phyloP scores from a whole-genome alignment of 2,329 filamentous ascomycete genomes.

The Incumbomyces lentus region DNA sequence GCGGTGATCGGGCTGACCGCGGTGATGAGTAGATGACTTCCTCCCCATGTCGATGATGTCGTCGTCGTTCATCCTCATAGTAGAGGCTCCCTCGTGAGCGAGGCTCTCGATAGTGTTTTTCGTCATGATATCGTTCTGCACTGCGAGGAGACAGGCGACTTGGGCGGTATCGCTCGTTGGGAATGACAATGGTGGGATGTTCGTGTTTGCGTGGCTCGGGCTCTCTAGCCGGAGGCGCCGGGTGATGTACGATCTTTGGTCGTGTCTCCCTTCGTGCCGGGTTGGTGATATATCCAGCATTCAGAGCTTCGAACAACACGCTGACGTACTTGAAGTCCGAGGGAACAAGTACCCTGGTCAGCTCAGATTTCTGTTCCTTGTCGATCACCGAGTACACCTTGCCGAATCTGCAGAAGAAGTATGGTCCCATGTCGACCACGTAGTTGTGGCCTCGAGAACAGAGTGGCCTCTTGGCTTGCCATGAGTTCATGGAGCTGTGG shows the following conservation, averaged over 20 bases:
- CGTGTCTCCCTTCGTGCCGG: not conserved
- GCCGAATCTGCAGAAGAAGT: conserved; percentile 3
- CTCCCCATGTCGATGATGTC: conserved; percentile 2
- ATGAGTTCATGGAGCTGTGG: conserved; percentile 2
- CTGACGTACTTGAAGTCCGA: conserved; percentile 2
- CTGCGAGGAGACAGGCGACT: not conserved
- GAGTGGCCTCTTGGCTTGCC: not conserved
- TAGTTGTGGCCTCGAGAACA: conserved; percentile 1
- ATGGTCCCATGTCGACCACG: conserved; percentile 4
- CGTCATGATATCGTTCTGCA: conserved; percentile 4
- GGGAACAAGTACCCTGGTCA: conserved; percentile 2
- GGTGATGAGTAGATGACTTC: conserved; percentile 4
- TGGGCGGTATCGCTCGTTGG: not conserved
- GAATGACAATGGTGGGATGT: not conserved
- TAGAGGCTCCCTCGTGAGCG: conserved; percentile 6
- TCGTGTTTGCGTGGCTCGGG: not conserved
- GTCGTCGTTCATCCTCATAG: conserved; percentile 6
- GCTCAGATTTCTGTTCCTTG: not conserved
- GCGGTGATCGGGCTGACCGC: not conserved
- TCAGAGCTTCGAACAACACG: conserved; percentile 1
- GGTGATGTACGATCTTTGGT: not conserved
- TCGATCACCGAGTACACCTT: conserved; percentile 6
- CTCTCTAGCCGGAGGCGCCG: not conserved
- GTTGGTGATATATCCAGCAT: conserved; percentile 1
- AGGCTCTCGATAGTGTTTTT: conserved; percentile 1